These are phyloP conservation scores for Monosporascus sp. DNA, from an alignment of 2,329 filamentous ascomycete species.

Conservation along the genomic window DNA sequence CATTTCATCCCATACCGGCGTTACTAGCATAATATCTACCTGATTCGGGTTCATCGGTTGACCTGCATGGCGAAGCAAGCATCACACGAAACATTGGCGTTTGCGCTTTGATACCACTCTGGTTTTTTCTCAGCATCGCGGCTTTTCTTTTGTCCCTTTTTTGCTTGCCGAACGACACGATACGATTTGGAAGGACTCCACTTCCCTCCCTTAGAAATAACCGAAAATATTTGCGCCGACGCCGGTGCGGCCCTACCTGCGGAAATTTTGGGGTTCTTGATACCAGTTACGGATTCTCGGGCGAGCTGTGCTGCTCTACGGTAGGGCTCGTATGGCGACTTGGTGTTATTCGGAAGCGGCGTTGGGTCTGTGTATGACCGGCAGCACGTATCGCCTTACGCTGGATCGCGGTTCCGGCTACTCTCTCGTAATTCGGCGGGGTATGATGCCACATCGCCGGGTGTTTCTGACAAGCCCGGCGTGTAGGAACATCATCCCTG, in stretches of 20 bases:
- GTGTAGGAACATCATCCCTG: neutral
- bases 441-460: neutral
- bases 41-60: conserved; percentile 27
- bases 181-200: neutral
- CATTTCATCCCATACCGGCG: conserved; percentile 23
- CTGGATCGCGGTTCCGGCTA: neutral
- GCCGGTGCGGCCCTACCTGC: neutral
- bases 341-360: neutral
- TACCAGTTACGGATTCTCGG: neutral
- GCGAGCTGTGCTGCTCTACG: neutral
- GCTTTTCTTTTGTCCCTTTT: conserved; percentile 25
- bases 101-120: conserved; percentile 32
- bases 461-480: neutral
- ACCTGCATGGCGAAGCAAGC: conserved; percentile 33
- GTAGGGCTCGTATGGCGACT: neutral
- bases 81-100: conserved; percentile 32
- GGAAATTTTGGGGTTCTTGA: neutral
- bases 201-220: neutral
- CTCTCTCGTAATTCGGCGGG: neutral
- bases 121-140: conserved; percentile 29
- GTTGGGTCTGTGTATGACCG: neutral
- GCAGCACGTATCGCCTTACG: neutral
- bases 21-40: conserved; percentile 32
- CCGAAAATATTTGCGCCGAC: neutral
- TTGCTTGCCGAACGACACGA: neutral